phyloP scores from a whole-genome alignment of 768 basidiomycete genomes.

The Macrolepiota albuminosa region DNA sequence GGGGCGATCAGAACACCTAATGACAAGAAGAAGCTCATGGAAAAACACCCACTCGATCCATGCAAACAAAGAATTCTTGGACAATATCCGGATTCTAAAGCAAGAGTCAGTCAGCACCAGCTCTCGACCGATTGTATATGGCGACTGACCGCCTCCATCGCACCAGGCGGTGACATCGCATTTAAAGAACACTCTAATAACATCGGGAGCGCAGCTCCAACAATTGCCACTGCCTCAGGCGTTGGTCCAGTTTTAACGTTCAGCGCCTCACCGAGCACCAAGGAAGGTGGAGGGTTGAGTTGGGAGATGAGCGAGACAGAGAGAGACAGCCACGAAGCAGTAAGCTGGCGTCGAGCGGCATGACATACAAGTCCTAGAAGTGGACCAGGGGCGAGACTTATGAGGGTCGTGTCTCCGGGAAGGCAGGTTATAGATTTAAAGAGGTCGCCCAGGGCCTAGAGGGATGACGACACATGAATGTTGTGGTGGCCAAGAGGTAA shows the following conservation, averaged over 20 bases:
- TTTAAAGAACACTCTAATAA: constrained; percentile 55
- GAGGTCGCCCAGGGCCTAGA: constrained; percentile 73
- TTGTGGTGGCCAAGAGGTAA: background rate
- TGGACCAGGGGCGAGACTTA: constrained; percentile 79
- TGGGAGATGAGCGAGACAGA: constrained; percentile 79
- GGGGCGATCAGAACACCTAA: background rate
- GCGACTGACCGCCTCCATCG: constrained; percentile 63
- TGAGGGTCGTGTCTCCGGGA: constrained; percentile 68
- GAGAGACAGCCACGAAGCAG: constrained; percentile 80
- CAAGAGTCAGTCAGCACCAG: background rate
- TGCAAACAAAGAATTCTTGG: constrained; percentile 81
- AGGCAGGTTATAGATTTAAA: constrained; percentile 84
- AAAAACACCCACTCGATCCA: constrained; percentile 57
- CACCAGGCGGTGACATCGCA: constrained; percentile 49
- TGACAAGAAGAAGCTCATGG: background rate
- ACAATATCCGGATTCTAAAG: constrained; percentile 86
- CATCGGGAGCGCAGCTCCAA: constrained; percentile 49
- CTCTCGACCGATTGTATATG: background rate
- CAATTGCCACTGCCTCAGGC: constrained; percentile 51
- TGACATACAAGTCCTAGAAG: constrained; percentile 75
- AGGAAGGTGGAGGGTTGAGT: constrained; percentile 65
- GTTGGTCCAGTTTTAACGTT: constrained; percentile 45
- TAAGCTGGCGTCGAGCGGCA: constrained; percentile 67
- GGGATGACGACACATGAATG: background rate
- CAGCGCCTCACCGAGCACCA: constrained; percentile 17